These are phyloP conservation scores for Astragalus membranaceus DNA, from an alignment of 306 rosid species.

Conservation along the genomic window DNA sequence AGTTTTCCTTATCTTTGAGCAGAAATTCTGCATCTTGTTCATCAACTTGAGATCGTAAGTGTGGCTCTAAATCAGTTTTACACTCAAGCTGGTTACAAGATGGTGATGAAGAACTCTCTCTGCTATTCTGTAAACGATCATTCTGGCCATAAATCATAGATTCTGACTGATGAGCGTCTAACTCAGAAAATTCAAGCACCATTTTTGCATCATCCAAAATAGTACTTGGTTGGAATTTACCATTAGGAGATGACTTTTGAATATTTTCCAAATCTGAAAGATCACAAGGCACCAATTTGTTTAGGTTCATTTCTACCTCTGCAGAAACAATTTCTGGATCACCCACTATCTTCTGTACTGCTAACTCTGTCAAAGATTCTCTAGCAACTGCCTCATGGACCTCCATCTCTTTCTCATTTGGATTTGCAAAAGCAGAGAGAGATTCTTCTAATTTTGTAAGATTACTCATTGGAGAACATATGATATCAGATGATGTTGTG, in stretches of 20 bases:
- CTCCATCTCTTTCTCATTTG: constrained; percentile 28
- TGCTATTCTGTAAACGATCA: constrained; percentile 18
- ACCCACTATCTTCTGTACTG: constrained; percentile 20
- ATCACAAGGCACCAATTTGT: constrained; percentile 16
- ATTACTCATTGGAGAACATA: constrained; percentile 26
- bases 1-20: constrained; percentile 28
- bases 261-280: constrained; percentile 29
- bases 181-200: constrained; percentile 29
- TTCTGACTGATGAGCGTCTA: constrained; percentile 25
- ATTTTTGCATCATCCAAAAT: constrained; percentile 24
- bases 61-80: constrained; percentile 29
- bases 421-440: constrained; percentile 30
- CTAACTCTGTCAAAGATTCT: constrained; percentile 27
- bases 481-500: constrained; percentile 14
- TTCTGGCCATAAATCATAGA: constrained; percentile 24
- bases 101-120: constrained; percentile 27
- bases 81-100: constrained; percentile 26
- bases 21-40: constrained; percentile 27
- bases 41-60: constrained; percentile 32
- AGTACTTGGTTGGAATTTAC: constrained; percentile 19
- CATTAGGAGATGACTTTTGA: constrained; percentile 29
- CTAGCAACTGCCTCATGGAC: constrained; percentile 32
- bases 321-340: constrained; percentile 26
- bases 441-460: constrained; percentile 25
- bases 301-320: constrained; percentile 25